Evolutionary conservation across 192 early-diverging fungal genomes (phyloP), one percentile per base, ranked within the genome.

Genomic region (Linnemannia elongata): DNA sequence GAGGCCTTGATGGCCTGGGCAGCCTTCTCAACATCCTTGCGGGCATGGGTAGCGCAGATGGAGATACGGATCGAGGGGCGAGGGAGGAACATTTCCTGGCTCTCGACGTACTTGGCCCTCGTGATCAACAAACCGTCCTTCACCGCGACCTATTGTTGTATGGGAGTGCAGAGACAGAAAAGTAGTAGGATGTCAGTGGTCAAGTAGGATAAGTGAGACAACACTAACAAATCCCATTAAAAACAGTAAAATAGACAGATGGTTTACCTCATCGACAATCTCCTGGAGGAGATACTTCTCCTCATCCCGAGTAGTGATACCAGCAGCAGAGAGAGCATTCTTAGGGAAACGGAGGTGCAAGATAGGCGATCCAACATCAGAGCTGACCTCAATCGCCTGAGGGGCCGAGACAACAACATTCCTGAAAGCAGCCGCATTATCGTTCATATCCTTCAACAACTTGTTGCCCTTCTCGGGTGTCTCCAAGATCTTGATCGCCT

Each of bases 11-110:
- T 91, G 35, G 94, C 92, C 54, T 91, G 88, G 15, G 96, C 97
- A 6, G 95, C 95, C 88, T 95, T 97, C 80, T 97, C 97, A 30
- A 92, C 92, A 74, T 98, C 98, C 88, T 97, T 96, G 84, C 93
- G 92, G 17, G 94, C 91, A 76, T 96, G 94, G 7, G 91, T 94
- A 49, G 94, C 92, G 10, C 93, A 94, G 12, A 97, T 92, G 68
- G 93, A 94, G 66, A 99, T 91, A 60, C 96, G 93, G 83, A 99
- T 96, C 84, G 94, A 96, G 13, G 98, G 94, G 79, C 91, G 90
- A 9, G 96, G 95, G 52, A 92, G 82, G 49, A 89, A 77, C 49
- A 88, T 88, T 90, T 99, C 98, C 80, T 99, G 98, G 47, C 89
- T 91, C 41, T 92, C 85, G 3, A 97, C 94, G 85, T 97, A 97